These are phyloP conservation scores for Solanum hybrid DNA, from an alignment of 305 asterid species.

Conservation along the genomic window DNA sequence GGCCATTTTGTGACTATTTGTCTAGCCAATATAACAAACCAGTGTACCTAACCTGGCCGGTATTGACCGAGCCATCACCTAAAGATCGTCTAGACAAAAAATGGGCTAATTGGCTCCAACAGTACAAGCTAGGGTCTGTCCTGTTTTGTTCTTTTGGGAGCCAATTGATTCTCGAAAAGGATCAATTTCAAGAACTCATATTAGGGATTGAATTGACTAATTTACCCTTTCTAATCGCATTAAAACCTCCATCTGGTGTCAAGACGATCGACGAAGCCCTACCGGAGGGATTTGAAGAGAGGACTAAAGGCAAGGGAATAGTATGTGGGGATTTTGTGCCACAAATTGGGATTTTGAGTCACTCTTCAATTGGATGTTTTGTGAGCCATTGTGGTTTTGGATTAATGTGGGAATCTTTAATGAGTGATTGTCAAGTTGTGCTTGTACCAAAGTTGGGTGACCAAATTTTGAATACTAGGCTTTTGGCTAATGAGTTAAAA, in stretches of 20 bases:
- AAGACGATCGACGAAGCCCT: constrained; percentile 48
- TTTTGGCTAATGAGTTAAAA: constrained; percentile 49
- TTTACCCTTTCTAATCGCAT: constrained; percentile 42
- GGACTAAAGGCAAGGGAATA: constrained; percentile 43
- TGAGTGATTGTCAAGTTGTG: constrained; percentile 57
- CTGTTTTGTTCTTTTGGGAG: constrained; percentile 59
- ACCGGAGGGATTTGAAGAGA: constrained; percentile 62
- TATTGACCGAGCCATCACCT: constrained; percentile 23
- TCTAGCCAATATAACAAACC: constrained; percentile 35
- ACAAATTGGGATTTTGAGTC: constrained; percentile 51
- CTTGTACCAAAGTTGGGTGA: constrained; percentile 57
- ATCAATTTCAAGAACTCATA: constrained; percentile 46
- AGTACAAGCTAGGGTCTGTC: constrained; percentile 26
- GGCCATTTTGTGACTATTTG: constrained; percentile 47
- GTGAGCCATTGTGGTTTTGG: constrained; percentile 85
- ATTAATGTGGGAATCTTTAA: constrained; percentile 80
- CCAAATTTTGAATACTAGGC: constrained; percentile 49
- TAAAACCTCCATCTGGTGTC: constrained; percentile 44
- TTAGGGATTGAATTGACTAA: constrained; percentile 26
- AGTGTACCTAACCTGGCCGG: constrained; percentile 40
- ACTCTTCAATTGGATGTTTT: constrained; percentile 66
- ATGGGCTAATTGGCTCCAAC: constrained; percentile 35
- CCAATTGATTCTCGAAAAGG: constrained; percentile 28
- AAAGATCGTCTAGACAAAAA: constrained; percentile 21
- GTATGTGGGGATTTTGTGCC: constrained; percentile 64